Conservation (phyloP, 495 filamentous ascomycete genomes). For the Lepidopterella palustris region DNA sequence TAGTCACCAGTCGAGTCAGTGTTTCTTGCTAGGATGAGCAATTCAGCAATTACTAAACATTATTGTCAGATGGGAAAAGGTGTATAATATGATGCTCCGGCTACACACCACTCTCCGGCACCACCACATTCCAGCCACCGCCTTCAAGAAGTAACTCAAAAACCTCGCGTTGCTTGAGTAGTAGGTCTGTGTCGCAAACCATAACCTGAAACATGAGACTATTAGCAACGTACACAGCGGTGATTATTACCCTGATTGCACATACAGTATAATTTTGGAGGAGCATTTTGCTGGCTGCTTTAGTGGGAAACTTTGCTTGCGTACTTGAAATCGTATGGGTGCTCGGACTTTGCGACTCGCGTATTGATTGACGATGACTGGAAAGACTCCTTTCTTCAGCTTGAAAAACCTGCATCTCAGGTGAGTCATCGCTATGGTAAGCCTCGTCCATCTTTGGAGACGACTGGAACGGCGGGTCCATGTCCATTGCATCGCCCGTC, state of each 20-base stretch:
- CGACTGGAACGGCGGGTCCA: background rate
- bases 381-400: background rate
- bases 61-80: background rate
- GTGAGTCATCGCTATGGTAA: slow-evolving; percentile 7
- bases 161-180: slow-evolving; percentile 12
- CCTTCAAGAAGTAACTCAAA: slow-evolving; percentile 4
- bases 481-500: slow-evolving; percentile 7
- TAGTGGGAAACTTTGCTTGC: background rate
- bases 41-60: background rate
- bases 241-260: background rate
- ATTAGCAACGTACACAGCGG: background rate
- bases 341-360: background rate
- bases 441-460: background rate
- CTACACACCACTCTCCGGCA: slow-evolving; percentile 12
- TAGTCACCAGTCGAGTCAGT: background rate
- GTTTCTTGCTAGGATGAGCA: background rate
- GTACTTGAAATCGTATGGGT: background rate
- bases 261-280: slow-evolving; percentile 5
- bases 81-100: background rate
- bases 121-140: slow-evolving; percentile 6
- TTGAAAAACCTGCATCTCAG: slow-evolving; percentile 6
- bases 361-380: background rate
- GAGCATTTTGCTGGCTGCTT: background rate
- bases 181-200: slow-evolving; percentile 15
- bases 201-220: background rate